phyloP scores from a whole-genome alignment of 2,329 filamentous ascomycete species.

The Paecilomyces sp. region DNA sequence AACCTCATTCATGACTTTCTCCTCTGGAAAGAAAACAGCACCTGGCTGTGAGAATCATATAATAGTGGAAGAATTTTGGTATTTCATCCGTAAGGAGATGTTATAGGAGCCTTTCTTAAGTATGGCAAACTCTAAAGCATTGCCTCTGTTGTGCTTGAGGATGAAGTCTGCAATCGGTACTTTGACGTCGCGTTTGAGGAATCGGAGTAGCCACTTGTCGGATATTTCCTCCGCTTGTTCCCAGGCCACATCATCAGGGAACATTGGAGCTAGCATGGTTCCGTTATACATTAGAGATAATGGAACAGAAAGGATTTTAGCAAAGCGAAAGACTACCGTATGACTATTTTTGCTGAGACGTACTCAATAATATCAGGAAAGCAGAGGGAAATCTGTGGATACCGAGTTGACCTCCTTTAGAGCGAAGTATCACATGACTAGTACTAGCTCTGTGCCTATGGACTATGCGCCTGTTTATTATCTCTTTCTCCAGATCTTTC shows the following conservation, averaged over 20 bases:
- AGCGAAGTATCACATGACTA: no score
- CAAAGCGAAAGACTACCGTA: neutral
- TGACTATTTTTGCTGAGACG: neutral
- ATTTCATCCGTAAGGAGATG: constrained; percentile 13
- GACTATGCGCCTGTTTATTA: no score
- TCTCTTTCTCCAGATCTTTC: no score
- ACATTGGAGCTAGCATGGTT: constrained; percentile 6
- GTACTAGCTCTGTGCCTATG: no score
- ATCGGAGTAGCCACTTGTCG: constrained; percentile 8
- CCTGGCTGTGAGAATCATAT: constrained; percentile 15
- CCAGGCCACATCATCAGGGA: constrained; percentile 9
- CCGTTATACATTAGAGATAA: neutral
- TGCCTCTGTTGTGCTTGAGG: constrained; percentile 7
- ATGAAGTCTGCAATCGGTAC: neutral
- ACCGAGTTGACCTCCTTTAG: neutral
- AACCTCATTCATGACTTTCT: constrained; percentile 26
- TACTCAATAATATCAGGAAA: neutral
- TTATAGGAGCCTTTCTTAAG: constrained; percentile 13
- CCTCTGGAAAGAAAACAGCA: constrained; percentile 16
- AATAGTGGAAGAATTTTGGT: constrained; percentile 8
- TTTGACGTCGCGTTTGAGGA: neutral
- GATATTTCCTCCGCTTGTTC: constrained; percentile 10
- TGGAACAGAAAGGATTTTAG: neutral
- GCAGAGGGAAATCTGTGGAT: neutral
- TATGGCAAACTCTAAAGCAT: constrained; percentile 4